Evolutionary conservation across 2,329 filamentous ascomycete species (phyloP).

Genomic region (Lachnellula arida): DNA sequence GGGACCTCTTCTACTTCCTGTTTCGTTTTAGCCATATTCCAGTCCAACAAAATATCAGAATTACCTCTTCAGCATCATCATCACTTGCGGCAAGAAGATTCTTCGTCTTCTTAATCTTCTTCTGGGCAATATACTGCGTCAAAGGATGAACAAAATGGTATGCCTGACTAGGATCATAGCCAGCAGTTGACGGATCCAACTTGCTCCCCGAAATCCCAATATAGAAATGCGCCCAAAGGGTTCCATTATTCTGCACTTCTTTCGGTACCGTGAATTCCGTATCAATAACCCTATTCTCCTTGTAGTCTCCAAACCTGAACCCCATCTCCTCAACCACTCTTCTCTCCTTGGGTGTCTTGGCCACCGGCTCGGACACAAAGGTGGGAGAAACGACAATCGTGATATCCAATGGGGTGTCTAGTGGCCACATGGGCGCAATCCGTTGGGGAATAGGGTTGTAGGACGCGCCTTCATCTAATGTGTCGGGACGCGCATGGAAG

Average conservation of each 20-base stretch:
- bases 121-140: slow-evolving; percentile 87
- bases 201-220: slow-evolving; percentile 70
- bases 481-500: slow-evolving; percentile 59
- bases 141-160: slow-evolving; percentile 81
- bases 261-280: slow-evolving; percentile 73
- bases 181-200: slow-evolving; percentile 68
- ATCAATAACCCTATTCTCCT: slow-evolving; percentile 72
- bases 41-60: slow-evolving; percentile 24
- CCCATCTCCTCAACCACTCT: slow-evolving; percentile 75
- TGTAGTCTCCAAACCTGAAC: slow-evolving; percentile 74
- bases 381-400: slow-evolving; percentile 78
- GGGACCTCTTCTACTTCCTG: slow-evolving; percentile 46
- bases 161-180: slow-evolving; percentile 70
- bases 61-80: slow-evolving; percentile 46
- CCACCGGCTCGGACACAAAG: slow-evolving; percentile 62
- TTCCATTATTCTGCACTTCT: slow-evolving; percentile 84
- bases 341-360: slow-evolving; percentile 58
- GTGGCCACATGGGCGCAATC: slow-evolving; percentile 84
- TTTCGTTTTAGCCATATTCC: slow-evolving; percentile 40
- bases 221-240: slow-evolving; percentile 92
- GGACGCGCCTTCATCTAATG: slow-evolving; percentile 54
- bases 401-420: slow-evolving; percentile 74
- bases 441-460: slow-evolving; percentile 63
- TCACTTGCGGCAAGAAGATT: slow-evolving; percentile 63
- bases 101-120: slow-evolving; percentile 81